A percentile compares a stretch with the other conserved stretches of the same genome.
These are phyloP conservation scores for Astrocystis sublimbata DNA, from an alignment of 495 filamentous ascomycete species.

Conservation along the genomic window DNA sequence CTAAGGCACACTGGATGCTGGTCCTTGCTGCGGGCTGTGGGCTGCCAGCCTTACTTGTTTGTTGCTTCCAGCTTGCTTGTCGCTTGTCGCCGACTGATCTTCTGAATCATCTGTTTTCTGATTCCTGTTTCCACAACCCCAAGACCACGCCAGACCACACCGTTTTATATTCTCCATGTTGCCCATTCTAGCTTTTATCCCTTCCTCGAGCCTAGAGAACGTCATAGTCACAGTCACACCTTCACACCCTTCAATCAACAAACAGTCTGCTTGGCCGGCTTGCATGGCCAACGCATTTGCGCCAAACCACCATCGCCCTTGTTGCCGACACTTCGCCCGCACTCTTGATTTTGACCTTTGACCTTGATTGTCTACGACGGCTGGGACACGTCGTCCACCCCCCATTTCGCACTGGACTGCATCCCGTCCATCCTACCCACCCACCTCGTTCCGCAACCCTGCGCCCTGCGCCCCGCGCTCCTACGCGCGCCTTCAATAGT, in stretches of 20 bases:
- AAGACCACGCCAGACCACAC: too few relatives aligned
- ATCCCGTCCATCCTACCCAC: background rate
- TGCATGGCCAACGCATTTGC: background rate
- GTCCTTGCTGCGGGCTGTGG: too few relatives aligned
- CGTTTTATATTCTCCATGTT: background rate
- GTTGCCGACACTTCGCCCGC: background rate
- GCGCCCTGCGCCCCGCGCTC: background rate
- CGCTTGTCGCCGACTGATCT: slow-evolving; percentile 13
- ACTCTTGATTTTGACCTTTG: too few relatives aligned
- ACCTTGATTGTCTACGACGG: background rate
- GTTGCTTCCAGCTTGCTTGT: too few relatives aligned
- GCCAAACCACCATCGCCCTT: background rate
- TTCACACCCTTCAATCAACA: background rate
- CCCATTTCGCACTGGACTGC: background rate
- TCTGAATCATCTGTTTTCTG: background rate
- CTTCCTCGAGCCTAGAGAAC: background rate
- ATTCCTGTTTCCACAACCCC: slow-evolving; percentile 8
- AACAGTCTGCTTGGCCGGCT: background rate
- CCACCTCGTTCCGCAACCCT: background rate
- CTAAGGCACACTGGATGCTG: too few relatives aligned
- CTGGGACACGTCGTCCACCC: background rate
- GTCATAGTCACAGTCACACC: too few relatives aligned
- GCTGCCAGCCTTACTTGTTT: too few relatives aligned
- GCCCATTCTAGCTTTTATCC: background rate
- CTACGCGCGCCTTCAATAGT: too few relatives aligned